These are phyloP conservation scores for Kwoniella bestiolae DNA, from an alignment of 768 basidiomycete genomes.

Conservation along the genomic window DNA sequence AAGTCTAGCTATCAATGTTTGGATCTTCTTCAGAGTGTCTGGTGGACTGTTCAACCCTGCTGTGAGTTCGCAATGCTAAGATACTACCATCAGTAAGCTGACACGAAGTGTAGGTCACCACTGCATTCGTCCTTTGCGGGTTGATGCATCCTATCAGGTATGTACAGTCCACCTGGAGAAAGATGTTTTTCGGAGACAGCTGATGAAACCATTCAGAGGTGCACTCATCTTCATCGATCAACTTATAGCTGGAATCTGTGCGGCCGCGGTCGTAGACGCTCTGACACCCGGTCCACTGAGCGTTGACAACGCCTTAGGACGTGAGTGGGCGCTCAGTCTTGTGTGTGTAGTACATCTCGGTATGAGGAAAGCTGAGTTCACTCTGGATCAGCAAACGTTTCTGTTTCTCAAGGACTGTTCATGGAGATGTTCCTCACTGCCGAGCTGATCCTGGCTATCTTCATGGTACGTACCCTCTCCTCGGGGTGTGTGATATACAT, in stretches of 20 bases:
- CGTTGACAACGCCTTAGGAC: neutral
- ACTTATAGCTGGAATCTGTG: neutral
- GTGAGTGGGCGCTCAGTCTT: neutral
- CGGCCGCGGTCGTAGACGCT: neutral
- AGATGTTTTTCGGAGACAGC: neutral
- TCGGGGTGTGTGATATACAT: neutral
- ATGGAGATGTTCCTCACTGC: conserved; percentile 11
- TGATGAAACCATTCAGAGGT: neutral
- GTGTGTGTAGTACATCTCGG: no score
- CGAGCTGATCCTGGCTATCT: neutral
- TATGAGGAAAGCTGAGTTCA: neutral
- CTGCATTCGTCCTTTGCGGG: conserved; percentile 8
- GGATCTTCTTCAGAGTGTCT: conserved; percentile 12
- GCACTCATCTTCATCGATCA: neutral
- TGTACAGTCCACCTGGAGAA: neutral
- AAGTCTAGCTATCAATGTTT: conserved; percentile 14
- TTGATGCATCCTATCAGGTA: conserved; percentile 19
- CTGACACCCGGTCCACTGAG: neutral
- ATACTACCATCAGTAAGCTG: no score
- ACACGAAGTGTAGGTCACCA: conserved; percentile 4
- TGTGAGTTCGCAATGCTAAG: neutral
- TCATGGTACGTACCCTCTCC: neutral
- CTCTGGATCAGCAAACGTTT: neutral
- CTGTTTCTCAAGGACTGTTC: neutral
- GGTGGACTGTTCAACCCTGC: conserved; percentile 18